Base-by-base conservation (phyloP, 345 rosid genomes). In the Rhizophora mangle region DNA sequence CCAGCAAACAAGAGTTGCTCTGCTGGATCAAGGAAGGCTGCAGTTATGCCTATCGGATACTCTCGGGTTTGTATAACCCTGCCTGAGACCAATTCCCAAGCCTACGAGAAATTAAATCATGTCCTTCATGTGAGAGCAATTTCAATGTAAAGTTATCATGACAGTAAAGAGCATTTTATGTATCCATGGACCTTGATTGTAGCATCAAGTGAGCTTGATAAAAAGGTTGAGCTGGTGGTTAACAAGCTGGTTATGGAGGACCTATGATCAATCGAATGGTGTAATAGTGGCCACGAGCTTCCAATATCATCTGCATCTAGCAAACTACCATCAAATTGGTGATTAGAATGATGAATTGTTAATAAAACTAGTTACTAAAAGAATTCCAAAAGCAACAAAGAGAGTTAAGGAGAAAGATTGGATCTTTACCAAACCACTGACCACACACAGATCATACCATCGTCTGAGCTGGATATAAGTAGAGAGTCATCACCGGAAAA, bases 141-240 rank as follows among this genome's bases (percentile, higher is more conserved):
- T 31, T 27, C 62, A 70, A 39, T 6, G 13, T 5, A 72, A 58
- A 26, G 32, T 56, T 1, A 21, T 11, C 24, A 55, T 6, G 1
- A 11, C 10, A 46, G 6, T 31, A 51, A 16, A 37, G 60, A 52
- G 43, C 24, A 21, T 6, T 49, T 63, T 52, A 52, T 56, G 49
- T 22, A 65, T 64, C n/a, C 22, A 67, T 46, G n/a, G 24, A 85
- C 89, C 86, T 83, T 83, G 81, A 80, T 79, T 27, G 85, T 74
- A 52, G 78, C 78, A 66, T 85, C 89, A 21, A 85, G 81, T n/a
- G 89, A 85, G 71, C 82, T 77, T 63, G 89, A 81, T 64, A 85
- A n/a, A 22, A 81, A 71, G 62, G 53, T 68, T 22, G 81, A 78
- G 58, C 61, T 54, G 63, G 57, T 43, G 31, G 82, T 69, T 73